These are phyloP conservation scores for Cyamopsis tetragonoloba DNA, from an alignment of 306 rosid species.

Conservation along the genomic window DNA sequence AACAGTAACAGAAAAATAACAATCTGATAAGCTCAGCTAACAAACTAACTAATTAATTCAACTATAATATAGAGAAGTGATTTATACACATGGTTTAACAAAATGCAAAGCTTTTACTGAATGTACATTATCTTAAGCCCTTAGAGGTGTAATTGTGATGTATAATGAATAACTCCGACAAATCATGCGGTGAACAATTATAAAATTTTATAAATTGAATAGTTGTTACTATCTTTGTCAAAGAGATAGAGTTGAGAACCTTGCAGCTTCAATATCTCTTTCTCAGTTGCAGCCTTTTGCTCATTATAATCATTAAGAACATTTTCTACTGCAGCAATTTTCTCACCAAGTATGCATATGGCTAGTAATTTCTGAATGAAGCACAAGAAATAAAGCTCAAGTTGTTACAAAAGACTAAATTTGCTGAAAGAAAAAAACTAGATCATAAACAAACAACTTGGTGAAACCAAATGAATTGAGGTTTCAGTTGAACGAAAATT, in stretches of 20 bases:
- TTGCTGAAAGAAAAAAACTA: neutral
- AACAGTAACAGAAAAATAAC: too few species aligned
- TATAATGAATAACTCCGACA: too few species aligned
- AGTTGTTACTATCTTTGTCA: neutral
- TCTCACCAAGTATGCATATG: neutral
- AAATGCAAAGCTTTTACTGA: neutral
- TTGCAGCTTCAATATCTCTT: conserved; percentile 25
- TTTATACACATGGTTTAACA: too few species aligned
- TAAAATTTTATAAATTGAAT: neutral
- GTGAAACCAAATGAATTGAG: neutral
- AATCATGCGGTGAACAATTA: neutral
- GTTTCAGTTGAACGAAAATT: neutral
- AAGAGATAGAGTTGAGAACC: conserved; percentile 27
- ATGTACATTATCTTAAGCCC: neutral
- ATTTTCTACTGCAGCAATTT: conserved; percentile 17
- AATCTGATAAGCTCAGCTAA: too few species aligned
- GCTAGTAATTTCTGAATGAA: conserved; percentile 32
- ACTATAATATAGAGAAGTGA: too few species aligned
- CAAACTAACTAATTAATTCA: too few species aligned
- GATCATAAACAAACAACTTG: neutral
- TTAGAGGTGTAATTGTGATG: too few species aligned
- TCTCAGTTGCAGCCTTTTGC: conserved; percentile 27
- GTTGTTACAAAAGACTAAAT: neutral
- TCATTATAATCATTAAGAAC: neutral
- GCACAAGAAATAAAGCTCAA: neutral